phyloP scores from a whole-genome alignment of 2,329 filamentous ascomycete genomes.

The Paecilomyces sp. region DNA sequence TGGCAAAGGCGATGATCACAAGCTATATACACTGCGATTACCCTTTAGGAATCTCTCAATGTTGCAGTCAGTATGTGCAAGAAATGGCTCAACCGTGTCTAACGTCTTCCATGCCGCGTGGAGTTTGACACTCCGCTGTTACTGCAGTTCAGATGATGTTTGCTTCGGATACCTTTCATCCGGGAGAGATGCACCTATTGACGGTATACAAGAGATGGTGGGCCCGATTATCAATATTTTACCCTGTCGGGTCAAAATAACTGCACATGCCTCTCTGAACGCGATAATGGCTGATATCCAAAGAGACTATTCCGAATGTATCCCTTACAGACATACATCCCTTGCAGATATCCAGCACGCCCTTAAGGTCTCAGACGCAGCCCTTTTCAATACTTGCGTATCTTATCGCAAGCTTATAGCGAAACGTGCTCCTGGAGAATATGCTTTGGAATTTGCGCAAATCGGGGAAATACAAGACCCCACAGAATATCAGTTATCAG shows the following conservation, averaged over 20 bases:
- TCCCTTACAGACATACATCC: slow-evolving; percentile 38
- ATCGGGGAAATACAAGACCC: slow-evolving; percentile 38
- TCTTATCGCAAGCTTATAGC: slow-evolving; percentile 40
- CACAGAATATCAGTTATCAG: slow-evolving; percentile 41
- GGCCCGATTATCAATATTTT: slow-evolving; percentile 43
- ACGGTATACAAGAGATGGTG: slow-evolving; percentile 35
- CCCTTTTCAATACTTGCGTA: slow-evolving; percentile 43
- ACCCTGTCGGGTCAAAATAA: slow-evolving; percentile 36
- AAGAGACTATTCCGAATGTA: slow-evolving; percentile 39
- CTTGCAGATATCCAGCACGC: slow-evolving; percentile 42
- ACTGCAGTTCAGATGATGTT: slow-evolving; percentile 64
- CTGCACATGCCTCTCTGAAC: slow-evolving; percentile 22
- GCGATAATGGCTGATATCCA: slow-evolving; percentile 37
- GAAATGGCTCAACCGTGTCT: slow-evolving; percentile 40
- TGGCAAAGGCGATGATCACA: slow-evolving; percentile 13
- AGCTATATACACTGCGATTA: slow-evolving; percentile 22
- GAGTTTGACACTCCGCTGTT: slow-evolving; percentile 54
- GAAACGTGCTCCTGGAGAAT: slow-evolving; percentile 12
- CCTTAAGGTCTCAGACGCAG: slow-evolving; percentile 28
- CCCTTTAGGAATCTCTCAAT: slow-evolving; percentile 19
- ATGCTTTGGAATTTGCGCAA: slow-evolving; percentile 32
- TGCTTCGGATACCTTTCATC: slow-evolving; percentile 41
- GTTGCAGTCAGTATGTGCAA: slow-evolving; percentile 34
- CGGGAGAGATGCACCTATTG: slow-evolving; percentile 34
- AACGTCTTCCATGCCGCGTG: slow-evolving; percentile 64